A percentile compares a stretch with the other conserved stretches of the same genome.
These are phyloP conservation scores for Pseudoturritis turrita DNA, from an alignment of 345 rosid genomes.

Conservation along the genomic window DNA sequence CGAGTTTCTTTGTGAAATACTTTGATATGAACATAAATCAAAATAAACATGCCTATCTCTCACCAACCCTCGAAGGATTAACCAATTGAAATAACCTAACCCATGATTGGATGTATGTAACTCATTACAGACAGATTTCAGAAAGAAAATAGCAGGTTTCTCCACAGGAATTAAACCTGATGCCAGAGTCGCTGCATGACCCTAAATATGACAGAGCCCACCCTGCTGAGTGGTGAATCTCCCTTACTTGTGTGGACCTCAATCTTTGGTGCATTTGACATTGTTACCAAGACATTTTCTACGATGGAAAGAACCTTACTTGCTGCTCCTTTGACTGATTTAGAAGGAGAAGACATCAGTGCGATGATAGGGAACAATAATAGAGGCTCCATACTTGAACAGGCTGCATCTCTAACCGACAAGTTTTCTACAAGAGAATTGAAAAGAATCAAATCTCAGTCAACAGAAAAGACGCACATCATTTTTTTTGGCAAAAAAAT, in stretches of 20 bases:
- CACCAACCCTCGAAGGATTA: not conserved
- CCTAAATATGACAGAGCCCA: slow-evolving; percentile 60
- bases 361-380: slow-evolving; percentile 62
- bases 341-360: slow-evolving; percentile 82
- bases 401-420: slow-evolving; percentile 30
- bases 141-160: slow-evolving; percentile 27
- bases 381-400: slow-evolving; percentile 58
- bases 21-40: not conserved
- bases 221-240: slow-evolving; percentile 46
- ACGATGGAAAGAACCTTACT: slow-evolving; percentile 63
- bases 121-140: not conserved
- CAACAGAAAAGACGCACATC: not conserved
- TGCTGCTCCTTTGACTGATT: slow-evolving; percentile 65
- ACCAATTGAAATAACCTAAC: not conserved
- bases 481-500: not conserved
- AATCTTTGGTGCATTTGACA: slow-evolving; percentile 44
- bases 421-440: slow-evolving; percentile 40
- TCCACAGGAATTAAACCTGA: slow-evolving; percentile 55
- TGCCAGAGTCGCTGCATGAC: slow-evolving; percentile 66
- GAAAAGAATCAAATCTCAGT: not conserved
- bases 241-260: slow-evolving; percentile 35
- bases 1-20: not conserved
- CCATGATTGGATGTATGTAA: not conserved
- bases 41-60: slow-evolving; percentile 1
- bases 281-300: slow-evolving; percentile 50